Evolutionary conservation across 2,329 filamentous ascomycete genomes (phyloP).

Genomic region (Diaporthe aspalathi): DNA sequence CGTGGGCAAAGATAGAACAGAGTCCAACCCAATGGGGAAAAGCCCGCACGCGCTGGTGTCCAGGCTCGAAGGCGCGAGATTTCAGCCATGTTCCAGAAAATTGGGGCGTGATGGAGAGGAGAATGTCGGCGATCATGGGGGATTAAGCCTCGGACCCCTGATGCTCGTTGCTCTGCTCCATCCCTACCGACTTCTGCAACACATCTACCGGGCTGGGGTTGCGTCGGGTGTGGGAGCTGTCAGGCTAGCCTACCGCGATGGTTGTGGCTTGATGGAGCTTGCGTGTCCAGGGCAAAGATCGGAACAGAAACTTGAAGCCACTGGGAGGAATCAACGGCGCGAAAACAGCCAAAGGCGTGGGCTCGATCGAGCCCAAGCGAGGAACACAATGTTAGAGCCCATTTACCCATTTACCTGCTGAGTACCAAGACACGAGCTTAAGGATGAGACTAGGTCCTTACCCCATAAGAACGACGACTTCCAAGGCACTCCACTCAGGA

Average conservation of each 20-base stretch:
- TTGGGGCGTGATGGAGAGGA: conserved; percentile 17
- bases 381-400: no score
- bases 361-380: no score
- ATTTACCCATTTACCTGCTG: no score
- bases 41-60: conserved; percentile 6
- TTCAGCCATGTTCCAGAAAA: conserved; percentile 34
- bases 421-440: background rate
- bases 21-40: background rate
- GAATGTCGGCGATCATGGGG: conserved; percentile 12
- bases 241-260: background rate
- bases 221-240: background rate
- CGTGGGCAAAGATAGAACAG: conserved; percentile 9
- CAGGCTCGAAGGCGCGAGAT: conserved; percentile 6
- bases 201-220: background rate
- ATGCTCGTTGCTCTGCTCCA: background rate
- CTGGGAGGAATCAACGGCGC: background rate
- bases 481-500: background rate
- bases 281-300: background rate
- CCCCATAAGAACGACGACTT: background rate
- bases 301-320: background rate
- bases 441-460: conserved; percentile 22
- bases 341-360: no score
- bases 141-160: conserved; percentile 20
- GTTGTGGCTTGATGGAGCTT: background rate
- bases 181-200: background rate